Evolutionary conservation across 169 alveolate genomes (phyloP).

Genomic region (Plasmodium vivax): DNA sequence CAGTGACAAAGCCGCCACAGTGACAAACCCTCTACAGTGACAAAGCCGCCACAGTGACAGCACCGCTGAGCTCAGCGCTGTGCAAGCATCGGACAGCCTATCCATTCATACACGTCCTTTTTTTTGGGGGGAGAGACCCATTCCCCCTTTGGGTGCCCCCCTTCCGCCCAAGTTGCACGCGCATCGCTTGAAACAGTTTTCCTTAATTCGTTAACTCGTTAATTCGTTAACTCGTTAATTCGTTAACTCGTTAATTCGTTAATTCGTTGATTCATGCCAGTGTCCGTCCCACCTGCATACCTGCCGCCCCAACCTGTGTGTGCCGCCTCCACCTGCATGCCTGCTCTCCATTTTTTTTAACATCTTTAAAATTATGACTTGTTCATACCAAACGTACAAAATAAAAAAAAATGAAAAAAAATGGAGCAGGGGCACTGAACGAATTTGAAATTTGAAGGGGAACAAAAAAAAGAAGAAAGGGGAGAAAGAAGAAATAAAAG

Average conservation of each 20-base stretch:
- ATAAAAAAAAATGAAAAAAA: not conserved
- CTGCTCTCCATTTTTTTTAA: not conserved
- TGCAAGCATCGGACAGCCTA: not conserved
- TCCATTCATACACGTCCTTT: not conserved
- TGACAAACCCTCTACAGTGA: not conserved
- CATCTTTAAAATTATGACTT: conserved; percentile 17
- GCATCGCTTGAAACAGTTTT: too few relatives aligned
- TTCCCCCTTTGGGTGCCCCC: not conserved
- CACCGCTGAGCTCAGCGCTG: not conserved
- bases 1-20: not conserved
- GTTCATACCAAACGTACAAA: not conserved
- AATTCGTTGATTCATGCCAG: too few relatives aligned
- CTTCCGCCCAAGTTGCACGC: too few relatives aligned
- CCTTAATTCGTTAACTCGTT: too few relatives aligned
- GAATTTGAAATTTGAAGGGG: not conserved
- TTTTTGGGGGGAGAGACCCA: not conserved
- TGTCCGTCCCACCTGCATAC: not conserved
- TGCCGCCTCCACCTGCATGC: not conserved
- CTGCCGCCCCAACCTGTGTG: not conserved
- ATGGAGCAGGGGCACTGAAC: not conserved
- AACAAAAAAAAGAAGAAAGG: not conserved
- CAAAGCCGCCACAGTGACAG: not conserved
- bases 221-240: too few relatives aligned
- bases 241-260: too few relatives aligned
- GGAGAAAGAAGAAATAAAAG: not conserved